Conservation (phyloP, 257 asterid genomes). For the Cruciata laevipes region DNA sequence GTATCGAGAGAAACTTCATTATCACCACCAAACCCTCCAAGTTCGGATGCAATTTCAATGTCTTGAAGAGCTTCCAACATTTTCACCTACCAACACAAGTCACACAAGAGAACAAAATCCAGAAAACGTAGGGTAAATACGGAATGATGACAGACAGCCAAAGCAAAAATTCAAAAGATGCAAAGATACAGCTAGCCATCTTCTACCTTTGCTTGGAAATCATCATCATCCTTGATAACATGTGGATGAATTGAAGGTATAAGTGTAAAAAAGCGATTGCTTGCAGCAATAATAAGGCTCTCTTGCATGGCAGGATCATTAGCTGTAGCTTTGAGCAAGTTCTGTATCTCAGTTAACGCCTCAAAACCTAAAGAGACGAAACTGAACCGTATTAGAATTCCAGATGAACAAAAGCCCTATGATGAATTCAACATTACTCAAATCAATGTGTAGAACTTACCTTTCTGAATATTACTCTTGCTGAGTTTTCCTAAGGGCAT, state of each 20-base stretch:
- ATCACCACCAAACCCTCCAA: conserved; percentile 76
- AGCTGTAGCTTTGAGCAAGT: conserved; percentile 39
- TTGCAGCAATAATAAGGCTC: conserved; percentile 77
- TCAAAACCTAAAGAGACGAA: conserved; percentile 58
- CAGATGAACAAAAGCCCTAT: conserved; percentile 3
- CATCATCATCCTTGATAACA: conserved; percentile 76
- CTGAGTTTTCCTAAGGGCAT: conserved; percentile 99
- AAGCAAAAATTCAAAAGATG: not conserved
- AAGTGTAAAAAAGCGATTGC: conserved; percentile 90
- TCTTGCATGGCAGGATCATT: conserved; percentile 49
- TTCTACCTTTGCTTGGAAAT: conserved; percentile 71
- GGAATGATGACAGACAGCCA: not conserved
- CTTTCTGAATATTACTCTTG: conserved; percentile 83
- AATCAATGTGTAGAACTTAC: conserved; percentile 22
- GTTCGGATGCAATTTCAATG: conserved; percentile 90
- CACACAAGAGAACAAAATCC: not conserved
- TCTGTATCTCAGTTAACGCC: conserved; percentile 93
- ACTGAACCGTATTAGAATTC: conserved; percentile 11
- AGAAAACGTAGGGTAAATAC: not conserved
- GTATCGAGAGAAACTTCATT: conserved; percentile 65
- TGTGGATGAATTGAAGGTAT: conserved; percentile 95
- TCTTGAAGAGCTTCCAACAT: conserved; percentile 99
- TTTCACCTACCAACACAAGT: conserved; percentile 58
- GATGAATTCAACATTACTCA: not conserved
- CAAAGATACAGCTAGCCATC: conserved; percentile 1